Base-by-base conservation (phyloP, 202 grass and related monocot species). In the Cymbopogon flexuosus region DNA sequence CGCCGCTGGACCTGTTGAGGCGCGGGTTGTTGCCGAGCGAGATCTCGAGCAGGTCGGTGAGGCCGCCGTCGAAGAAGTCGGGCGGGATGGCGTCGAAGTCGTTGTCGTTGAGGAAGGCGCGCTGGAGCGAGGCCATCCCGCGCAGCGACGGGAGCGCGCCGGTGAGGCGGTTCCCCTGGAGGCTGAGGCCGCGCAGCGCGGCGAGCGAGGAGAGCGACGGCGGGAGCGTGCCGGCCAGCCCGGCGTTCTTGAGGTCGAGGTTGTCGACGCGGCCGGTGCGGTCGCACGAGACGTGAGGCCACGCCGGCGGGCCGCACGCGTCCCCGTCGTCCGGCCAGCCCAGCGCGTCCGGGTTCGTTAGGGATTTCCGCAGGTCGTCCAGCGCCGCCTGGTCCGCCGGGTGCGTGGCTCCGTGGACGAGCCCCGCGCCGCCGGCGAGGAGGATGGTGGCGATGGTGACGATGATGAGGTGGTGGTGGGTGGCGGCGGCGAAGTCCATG, bases 231-330 rank as follows among this genome's bases (percentile, higher is more conserved):
- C 95, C 92, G 5, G 73, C 24, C 23, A 98, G 76, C 2, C 64
- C 86, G 6, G 84, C 49, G 36, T 21, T 1, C 82, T 94, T 89
- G 63, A 95, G 87, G 86, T 98, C 90, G n/a, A 98, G 90, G 84
- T 98, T 91, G 31, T 86, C 60, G 36, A 93, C 86, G n/a, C 95
- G 90, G 33, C 76, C 86, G 0, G 52, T 6, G 45, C 69, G 72
- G 56, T 86, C 78, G 84, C 92, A 98, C 77, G 54, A 95, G 72
- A 98, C 61, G 79, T 93, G 92, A 14, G 31, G 64, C 95, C 95
- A 97, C 0, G 59, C 61, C 2, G 83, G 82, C 0, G 58, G 40
- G 5, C 72, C 72, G 65, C 77, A 80, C 33, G 77, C 47, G 85
- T 16, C 16, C 9, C 24, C 77, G 76, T 7, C 13, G 60, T 58